Conservation (phyloP, 73 alveolate species). For the Tetrahymena borealis region DNA sequence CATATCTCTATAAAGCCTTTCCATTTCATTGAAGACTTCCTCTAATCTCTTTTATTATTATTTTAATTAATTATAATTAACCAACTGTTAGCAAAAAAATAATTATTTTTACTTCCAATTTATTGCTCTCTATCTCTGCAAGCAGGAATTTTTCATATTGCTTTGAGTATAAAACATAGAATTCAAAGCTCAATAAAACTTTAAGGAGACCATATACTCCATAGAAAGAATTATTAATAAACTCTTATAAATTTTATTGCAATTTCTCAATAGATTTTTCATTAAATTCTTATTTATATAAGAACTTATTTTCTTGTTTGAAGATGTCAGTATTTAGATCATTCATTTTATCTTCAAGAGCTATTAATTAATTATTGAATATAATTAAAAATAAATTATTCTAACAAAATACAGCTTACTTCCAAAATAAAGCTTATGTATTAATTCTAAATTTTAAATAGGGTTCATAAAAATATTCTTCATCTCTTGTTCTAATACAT, state of each 20-base stretch:
- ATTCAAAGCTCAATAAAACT: neutral
- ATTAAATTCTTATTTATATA: neutral
- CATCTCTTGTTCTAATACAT: neutral
- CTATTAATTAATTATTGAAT: neutral
- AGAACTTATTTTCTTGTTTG: neutral
- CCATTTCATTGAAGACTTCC: neutral
- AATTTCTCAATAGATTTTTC: neutral
- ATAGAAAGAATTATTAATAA: neutral
- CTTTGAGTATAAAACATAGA: neutral
- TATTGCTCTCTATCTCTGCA: neutral
- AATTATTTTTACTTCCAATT: neutral
- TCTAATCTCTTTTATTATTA: neutral
- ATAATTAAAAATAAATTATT: neutral
- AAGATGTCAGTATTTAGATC: neutral
- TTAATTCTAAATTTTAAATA: neutral
- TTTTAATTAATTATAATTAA: too few relatives aligned
- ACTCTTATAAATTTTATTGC: neutral
- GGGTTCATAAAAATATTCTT: neutral
- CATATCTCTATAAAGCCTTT: neutral
- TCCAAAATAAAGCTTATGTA: neutral
- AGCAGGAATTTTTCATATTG: neutral
- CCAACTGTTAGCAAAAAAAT: neutral
- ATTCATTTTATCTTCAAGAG: neutral
- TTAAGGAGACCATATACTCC: neutral
- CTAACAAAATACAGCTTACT: neutral